These are phyloP conservation scores for Kazachstania sp. DNA, from an alignment of 1,139 yeast species.

Conservation along the genomic window DNA sequence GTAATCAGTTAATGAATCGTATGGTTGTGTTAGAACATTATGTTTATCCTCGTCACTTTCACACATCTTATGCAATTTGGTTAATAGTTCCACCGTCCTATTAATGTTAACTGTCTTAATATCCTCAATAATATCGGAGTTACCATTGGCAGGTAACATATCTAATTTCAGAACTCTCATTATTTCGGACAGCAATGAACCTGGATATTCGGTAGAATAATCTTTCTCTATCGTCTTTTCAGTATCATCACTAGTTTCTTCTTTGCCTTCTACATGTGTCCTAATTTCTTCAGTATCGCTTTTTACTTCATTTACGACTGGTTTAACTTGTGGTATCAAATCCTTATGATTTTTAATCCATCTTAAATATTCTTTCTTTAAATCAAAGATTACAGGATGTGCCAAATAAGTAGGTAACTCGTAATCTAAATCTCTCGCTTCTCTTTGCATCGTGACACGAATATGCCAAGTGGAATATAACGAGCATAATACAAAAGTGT, in stretches of 20 bases:
- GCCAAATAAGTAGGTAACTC: slow-evolving; percentile 67
- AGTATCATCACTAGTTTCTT: not conserved
- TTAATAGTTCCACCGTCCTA: slow-evolving; percentile 27
- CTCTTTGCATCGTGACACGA: slow-evolving; percentile 70
- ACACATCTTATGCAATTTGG: slow-evolving; percentile 47
- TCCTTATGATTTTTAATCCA: slow-evolving; percentile 47
- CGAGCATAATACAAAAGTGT: slow-evolving; percentile 60
- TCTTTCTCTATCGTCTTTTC: not conserved
- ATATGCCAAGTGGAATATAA: slow-evolving; percentile 57
- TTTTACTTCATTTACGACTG: not conserved
- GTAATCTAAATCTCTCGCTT: slow-evolving; percentile 69
- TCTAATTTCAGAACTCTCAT: not conserved
- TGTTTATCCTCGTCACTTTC: slow-evolving; percentile 46
- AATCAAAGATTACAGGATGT: slow-evolving; percentile 69
- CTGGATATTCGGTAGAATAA: not conserved
- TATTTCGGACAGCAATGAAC: not conserved
- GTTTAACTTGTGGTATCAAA: not conserved
- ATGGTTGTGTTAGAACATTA: slow-evolving; percentile 59
- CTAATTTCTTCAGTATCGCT: not conserved
- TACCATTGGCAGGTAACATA: no score
- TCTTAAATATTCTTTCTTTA: slow-evolving; percentile 60
- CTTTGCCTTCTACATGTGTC: not conserved
- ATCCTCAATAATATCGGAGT: not conserved
- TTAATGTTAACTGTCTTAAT: slow-evolving; percentile 4
- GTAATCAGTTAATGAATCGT: slow-evolving; percentile 65